Percentiles rank a stretch among this genome's conserved stretches.
phyloP scores from a whole-genome alignment of 208 protist genomes.

The Leishmania martiniquensis region DNA sequence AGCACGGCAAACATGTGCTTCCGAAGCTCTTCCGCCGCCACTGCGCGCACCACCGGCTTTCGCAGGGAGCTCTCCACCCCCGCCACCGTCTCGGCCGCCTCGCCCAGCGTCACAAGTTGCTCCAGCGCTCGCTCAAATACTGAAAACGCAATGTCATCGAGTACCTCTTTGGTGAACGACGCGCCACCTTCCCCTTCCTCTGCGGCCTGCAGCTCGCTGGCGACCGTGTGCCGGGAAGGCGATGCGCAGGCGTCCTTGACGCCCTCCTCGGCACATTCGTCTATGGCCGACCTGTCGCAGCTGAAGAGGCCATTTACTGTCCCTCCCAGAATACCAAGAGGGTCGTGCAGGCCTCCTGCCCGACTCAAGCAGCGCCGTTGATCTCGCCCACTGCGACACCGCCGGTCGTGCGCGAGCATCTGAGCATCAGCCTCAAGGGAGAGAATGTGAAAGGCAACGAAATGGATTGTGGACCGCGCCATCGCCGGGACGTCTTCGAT shows the following conservation, averaged over 20 bases:
- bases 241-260: not conserved
- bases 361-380: not conserved
- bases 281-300: not conserved
- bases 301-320: not conserved
- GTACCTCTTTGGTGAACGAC: not conserved
- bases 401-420: conserved; percentile 24
- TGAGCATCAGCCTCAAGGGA: conserved; percentile 71
- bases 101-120: conserved; percentile 46
- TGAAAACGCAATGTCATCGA: conserved; percentile 37
- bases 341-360: not conserved
- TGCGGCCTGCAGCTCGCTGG: not conserved
- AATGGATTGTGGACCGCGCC: conserved; percentile 29
- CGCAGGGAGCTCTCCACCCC: conserved; percentile 28
- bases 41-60: conserved; percentile 20
- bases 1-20: conserved; percentile 43
- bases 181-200: conserved; percentile 3
- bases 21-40: conserved; percentile 35
- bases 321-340: not conserved
- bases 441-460: conserved; percentile 62
- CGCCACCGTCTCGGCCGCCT: conserved; percentile 24
- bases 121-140: conserved; percentile 47
- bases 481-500: conserved; percentile 18
- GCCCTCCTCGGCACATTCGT: not conserved
- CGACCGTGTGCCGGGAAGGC: not conserved
- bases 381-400: conserved; percentile 12